Conservation (phyloP, 768 basidiomycete species). For the Mycena pura region DNA sequence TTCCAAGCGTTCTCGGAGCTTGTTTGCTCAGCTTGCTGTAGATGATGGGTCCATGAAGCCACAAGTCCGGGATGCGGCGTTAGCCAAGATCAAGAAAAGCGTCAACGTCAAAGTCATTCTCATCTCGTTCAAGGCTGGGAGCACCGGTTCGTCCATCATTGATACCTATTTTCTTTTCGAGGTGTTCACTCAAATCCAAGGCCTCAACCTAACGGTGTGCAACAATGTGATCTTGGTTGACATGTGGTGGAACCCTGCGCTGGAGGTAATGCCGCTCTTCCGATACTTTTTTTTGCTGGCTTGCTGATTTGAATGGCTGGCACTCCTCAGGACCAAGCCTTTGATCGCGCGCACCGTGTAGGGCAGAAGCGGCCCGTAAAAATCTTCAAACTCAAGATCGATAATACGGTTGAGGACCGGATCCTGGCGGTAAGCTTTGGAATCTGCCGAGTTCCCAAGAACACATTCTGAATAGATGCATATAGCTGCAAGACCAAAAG, state of each 20-base stretch:
- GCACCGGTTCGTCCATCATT: conserved; percentile 66
- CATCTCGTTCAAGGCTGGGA: conserved; percentile 96
- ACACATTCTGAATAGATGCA: background rate
- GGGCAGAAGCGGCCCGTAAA: conserved; percentile 88
- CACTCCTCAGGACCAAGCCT: conserved; percentile 95
- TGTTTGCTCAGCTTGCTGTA: conserved; percentile 47
- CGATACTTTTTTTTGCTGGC: background rate
- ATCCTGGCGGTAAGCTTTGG: conserved; percentile 65
- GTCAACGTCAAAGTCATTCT: conserved; percentile 74
- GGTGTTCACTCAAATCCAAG: conserved; percentile 48
- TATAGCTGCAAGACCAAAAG: conserved; percentile 90
- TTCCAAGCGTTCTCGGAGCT: conserved; percentile 3
- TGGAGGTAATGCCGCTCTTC: conserved; percentile 58
- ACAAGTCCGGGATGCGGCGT: conserved; percentile 74
- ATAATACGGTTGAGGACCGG: conserved; percentile 86
- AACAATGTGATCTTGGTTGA: conserved; percentile 95
- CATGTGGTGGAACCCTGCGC: conserved; percentile 94
- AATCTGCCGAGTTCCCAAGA: too few relatives aligned
- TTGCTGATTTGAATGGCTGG: background rate
- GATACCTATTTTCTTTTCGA: conserved; percentile 9
- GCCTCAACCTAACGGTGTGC: conserved; percentile 90
- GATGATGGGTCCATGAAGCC: conserved; percentile 90
- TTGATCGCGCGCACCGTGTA: conserved; percentile 88
- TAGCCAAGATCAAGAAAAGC: conserved; percentile 74
- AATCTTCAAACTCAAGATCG: conserved; percentile 89